These are phyloP conservation scores for Pisolithus thermaeus DNA, from an alignment of 1,284 basidiomycete species.

Conservation along the genomic window DNA sequence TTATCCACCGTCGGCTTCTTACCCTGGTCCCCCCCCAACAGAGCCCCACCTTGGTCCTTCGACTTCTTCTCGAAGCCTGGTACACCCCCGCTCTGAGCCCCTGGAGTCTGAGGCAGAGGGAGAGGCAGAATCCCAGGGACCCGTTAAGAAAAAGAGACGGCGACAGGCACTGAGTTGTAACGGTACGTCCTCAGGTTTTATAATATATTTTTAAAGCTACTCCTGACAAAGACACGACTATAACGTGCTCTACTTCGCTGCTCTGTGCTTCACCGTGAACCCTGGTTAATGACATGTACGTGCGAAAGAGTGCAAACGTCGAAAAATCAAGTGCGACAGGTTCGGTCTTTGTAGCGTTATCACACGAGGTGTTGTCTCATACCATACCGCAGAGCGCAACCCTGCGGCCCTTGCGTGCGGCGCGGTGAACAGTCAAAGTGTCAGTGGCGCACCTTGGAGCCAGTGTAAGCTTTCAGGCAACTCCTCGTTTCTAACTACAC, in stretches of 20 bases:
- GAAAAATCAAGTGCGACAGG: conserved; percentile 61
- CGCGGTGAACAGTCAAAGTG: conserved; percentile 51
- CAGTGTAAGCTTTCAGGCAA: conserved; percentile 37
- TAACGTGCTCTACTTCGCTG: conserved; percentile 1
- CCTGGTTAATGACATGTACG: conserved; percentile 1
- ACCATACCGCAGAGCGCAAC: conserved; percentile 37
- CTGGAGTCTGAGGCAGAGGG: conserved; percentile 45
- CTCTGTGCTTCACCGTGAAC: not conserved
- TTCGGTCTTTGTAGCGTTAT: conserved; percentile 25
- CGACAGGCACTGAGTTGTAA: conserved; percentile 74
- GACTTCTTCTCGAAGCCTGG: conserved; percentile 19
- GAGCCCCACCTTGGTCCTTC: conserved; percentile 23
- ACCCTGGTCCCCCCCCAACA: conserved; percentile 20
- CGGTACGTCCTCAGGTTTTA: conserved; percentile 40
- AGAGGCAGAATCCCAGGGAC: conserved; percentile 43
- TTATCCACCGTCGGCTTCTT: conserved; percentile 21
- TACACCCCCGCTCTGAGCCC: conserved; percentile 28
- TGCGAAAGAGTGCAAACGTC: conserved; percentile 48
- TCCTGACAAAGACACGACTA: conserved; percentile 8
- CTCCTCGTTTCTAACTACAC: conserved; percentile 2
- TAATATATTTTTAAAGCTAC: conserved; percentile 6
- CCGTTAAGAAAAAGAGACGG: conserved; percentile 69
- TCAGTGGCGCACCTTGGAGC: conserved; percentile 53
- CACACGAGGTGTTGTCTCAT: conserved; percentile 13
- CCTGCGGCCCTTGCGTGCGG: conserved; percentile 51